Evolutionary conservation across 2,329 filamentous ascomycete species (phyloP).

Genomic region (Ascochyta fabae): DNA sequence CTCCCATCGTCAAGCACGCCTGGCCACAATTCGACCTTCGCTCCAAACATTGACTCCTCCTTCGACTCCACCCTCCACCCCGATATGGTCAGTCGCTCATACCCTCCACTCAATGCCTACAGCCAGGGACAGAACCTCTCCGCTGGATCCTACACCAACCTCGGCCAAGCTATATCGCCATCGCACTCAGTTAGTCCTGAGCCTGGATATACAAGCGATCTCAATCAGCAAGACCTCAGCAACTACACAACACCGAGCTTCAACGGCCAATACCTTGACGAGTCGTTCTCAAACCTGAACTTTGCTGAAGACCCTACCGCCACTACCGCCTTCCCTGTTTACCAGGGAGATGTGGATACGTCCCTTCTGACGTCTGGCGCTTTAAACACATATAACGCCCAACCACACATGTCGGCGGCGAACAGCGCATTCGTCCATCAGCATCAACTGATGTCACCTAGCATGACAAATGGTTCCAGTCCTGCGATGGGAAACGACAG

Average conservation of each 20-base stretch:
- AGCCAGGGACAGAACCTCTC: constrained; percentile 38
- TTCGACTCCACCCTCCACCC: constrained; percentile 47
- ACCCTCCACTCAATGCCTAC: constrained; percentile 37
- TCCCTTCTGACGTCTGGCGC: constrained; percentile 35
- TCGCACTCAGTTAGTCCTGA: constrained; percentile 49
- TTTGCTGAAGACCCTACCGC: constrained; percentile 35
- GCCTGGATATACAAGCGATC: constrained; percentile 42
- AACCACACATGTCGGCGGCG: constrained; percentile 28
- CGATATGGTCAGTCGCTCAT: constrained; percentile 40
- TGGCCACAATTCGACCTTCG: constrained; percentile 40
- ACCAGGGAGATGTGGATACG: constrained; percentile 35
- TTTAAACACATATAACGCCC: constrained; percentile 42
- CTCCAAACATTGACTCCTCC: constrained; percentile 42
- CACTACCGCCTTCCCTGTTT: constrained; percentile 29
- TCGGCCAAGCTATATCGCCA: constrained; percentile 45
- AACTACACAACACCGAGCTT: constrained; percentile 43
- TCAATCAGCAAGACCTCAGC: constrained; percentile 40
- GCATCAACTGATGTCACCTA: constrained; percentile 46
- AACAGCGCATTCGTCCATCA: constrained; percentile 34
- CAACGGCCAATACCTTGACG: constrained; percentile 40
- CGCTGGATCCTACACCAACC: constrained; percentile 36
- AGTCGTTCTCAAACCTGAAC: constrained; percentile 36
- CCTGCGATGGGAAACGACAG: constrained; percentile 43
- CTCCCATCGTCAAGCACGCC: constrained; percentile 29
- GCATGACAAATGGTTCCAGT: constrained; percentile 46